Evolutionary conservation across 768 basidiomycete genomes (phyloP).

Genomic region (Cyathus striatus): DNA sequence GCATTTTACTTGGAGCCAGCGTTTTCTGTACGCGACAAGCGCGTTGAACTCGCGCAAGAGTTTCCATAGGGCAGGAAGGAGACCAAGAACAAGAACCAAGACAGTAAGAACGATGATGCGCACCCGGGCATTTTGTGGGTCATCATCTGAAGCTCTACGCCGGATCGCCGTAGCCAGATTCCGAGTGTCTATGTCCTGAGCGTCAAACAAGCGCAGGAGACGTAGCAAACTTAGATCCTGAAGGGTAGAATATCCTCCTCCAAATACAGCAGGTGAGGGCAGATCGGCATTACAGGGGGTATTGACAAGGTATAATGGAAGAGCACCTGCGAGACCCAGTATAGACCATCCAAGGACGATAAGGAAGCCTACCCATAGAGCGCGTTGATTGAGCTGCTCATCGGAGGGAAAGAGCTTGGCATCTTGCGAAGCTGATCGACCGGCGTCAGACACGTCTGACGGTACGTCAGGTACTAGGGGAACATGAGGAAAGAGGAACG

Average conservation of each 20-base stretch:
- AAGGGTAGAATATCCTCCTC: slow-evolving; percentile 61
- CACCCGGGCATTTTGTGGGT: slow-evolving; percentile 41
- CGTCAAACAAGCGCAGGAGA: slow-evolving; percentile 59
- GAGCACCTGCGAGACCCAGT: slow-evolving; percentile 61
- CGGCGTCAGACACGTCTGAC: slow-evolving; percentile 49
- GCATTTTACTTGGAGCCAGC: slow-evolving; percentile 62
- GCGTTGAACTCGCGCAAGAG: slow-evolving; percentile 60
- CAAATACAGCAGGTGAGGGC: slow-evolving; percentile 34
- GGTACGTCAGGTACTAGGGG: slow-evolving; percentile 60
- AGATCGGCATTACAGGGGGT: slow-evolving; percentile 64
- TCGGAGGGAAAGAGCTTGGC: slow-evolving; percentile 67
- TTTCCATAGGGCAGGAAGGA: slow-evolving; percentile 62
- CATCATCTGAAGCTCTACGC: slow-evolving; percentile 30
- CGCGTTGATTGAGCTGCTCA: slow-evolving; percentile 68
- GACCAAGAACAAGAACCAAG: slow-evolving; percentile 53
- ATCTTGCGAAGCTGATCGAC: slow-evolving; percentile 43
- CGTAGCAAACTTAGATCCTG: slow-evolving; percentile 76
- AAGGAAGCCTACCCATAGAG: slow-evolving; percentile 59
- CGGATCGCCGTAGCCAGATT: slow-evolving; percentile 20
- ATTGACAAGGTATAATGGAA: slow-evolving; percentile 68
- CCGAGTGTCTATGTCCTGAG: slow-evolving; percentile 25
- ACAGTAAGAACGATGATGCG: slow-evolving; percentile 68
- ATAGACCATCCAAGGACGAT: slow-evolving; percentile 65
- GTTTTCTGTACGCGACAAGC: slow-evolving; percentile 46
- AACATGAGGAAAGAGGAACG: slow-evolving; percentile 68